A percentile compares a stretch with the other conserved stretches of the same genome.
Conservation (phyloP, 2,329 filamentous ascomycete species). For the Fonsecaea erecta region DNA sequence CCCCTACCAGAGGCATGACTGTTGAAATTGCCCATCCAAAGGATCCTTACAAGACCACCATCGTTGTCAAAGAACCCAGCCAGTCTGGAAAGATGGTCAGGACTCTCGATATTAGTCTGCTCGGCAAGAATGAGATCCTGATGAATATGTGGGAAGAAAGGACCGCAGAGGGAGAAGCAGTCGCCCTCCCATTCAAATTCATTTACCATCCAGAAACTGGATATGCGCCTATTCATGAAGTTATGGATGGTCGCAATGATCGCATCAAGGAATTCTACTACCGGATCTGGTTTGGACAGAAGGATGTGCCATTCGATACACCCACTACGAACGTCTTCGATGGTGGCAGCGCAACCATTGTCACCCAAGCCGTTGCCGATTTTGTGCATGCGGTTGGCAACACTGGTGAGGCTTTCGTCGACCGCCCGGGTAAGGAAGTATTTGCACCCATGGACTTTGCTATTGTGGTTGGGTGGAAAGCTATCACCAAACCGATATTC, state of each 20-base stretch:
- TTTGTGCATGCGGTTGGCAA: constrained; percentile 99
- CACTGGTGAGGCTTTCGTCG: constrained; percentile 95
- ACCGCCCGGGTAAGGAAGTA: constrained; percentile 89
- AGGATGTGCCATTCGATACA: constrained; percentile 79
- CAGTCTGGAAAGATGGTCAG: constrained; percentile 84
- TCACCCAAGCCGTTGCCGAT: constrained; percentile 91
- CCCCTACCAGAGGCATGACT: constrained; percentile 81
- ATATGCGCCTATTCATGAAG: constrained; percentile 95
- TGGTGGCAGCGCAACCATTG: constrained; percentile 84
- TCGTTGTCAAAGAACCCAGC: constrained; percentile 84
- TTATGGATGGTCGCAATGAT: constrained; percentile 95
- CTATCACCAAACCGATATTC: constrained; percentile 99
- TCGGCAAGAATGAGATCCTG: constrained; percentile 75
- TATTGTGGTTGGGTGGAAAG: constrained; percentile 98
- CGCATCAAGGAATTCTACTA: constrained; percentile 99
- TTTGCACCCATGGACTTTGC: constrained; percentile 98
- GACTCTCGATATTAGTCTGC: constrained; percentile 82
- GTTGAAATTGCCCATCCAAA: constrained; percentile 86
- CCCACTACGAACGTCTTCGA: constrained; percentile 86
- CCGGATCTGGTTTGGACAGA: constrained; percentile 93
- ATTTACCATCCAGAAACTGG: constrained; percentile 93
- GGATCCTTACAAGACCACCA: constrained; percentile 79
- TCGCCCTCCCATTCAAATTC: constrained; percentile 85
- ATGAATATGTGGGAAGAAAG: constrained; percentile 93
- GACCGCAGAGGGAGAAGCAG: constrained; percentile 79